Conservation (phyloP, 345 rosid genomes). For the Salix suchowensis region DNA sequence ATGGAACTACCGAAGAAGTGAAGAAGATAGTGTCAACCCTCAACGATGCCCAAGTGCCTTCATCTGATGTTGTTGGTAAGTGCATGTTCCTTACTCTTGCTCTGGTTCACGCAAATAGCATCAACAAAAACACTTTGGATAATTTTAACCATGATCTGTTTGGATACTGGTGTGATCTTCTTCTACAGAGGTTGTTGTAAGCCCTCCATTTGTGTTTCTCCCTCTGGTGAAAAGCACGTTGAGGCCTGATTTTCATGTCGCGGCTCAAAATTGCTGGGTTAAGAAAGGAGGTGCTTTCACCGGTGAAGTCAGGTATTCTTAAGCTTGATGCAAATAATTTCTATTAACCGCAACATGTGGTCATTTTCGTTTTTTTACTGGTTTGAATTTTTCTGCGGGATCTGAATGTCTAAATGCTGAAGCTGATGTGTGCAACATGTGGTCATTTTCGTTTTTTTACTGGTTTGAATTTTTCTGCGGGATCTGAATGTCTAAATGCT, state of each 20-base stretch:
- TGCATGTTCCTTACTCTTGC: background rate
- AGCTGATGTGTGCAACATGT: conserved; percentile 16
- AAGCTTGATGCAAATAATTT: background rate
- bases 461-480: background rate
- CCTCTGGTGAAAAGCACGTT: conserved; percentile 53
- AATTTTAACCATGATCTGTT: background rate
- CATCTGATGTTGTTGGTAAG: conserved; percentile 75
- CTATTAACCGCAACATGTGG: background rate
- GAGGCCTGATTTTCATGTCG: conserved; percentile 72
- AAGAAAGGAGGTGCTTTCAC: conserved; percentile 96
- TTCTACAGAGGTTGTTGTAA: conserved; percentile 74
- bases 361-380: background rate
- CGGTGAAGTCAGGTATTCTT: conserved; percentile 77
- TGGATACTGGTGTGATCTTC: background rate
- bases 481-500: background rate
- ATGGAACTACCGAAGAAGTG: conserved; percentile 84
- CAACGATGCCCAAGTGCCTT: conserved; percentile 66
- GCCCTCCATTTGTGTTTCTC: conserved; percentile 84
- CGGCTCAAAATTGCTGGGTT: conserved; percentile 96
- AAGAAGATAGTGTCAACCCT: conserved; percentile 74
- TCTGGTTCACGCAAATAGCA: background rate
- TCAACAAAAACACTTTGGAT: background rate
- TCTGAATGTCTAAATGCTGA: background rate
- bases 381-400: background rate
- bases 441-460: background rate